Percentiles rank a stretch among this genome's conserved stretches.
These are phyloP conservation scores for Stachybotrys elegans DNA, from an alignment of 2,329 filamentous ascomycete species.

Conservation along the genomic window DNA sequence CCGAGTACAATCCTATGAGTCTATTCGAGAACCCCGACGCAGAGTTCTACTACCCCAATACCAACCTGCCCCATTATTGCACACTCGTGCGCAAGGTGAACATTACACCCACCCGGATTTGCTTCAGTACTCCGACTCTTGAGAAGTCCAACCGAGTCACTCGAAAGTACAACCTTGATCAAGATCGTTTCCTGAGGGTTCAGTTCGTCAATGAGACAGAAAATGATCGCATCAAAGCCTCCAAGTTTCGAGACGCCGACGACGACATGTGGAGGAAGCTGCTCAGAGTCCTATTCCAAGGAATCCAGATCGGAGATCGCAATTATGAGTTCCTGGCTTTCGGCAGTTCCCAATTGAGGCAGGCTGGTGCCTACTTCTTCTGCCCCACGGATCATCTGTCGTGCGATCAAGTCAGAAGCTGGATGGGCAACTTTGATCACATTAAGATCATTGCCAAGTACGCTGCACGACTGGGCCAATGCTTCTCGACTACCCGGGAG, in stretches of 20 bases:
- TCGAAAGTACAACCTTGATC: conserved; percentile 60
- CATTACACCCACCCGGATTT: conserved; percentile 79
- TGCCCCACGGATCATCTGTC: conserved; percentile 61
- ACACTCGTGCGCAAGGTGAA: conserved; percentile 69
- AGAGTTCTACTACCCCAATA: conserved; percentile 37
- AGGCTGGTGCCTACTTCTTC: conserved; percentile 92
- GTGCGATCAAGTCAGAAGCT: conserved; percentile 71
- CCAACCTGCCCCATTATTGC: conserved; percentile 65
- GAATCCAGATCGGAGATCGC: conserved; percentile 76
- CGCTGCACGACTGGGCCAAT: conserved; percentile 84
- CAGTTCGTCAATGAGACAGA: conserved; percentile 80
- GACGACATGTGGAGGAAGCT: conserved; percentile 72
- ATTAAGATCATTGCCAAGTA: conserved; percentile 86
- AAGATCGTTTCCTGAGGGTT: conserved; percentile 81
- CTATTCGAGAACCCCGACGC: conserved; percentile 59
- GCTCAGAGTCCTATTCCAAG: conserved; percentile 65
- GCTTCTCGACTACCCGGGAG: conserved; percentile 86
- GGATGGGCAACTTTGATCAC: conserved; percentile 81
- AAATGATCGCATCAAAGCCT: conserved; percentile 50
- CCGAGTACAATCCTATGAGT: conserved; percentile 64
- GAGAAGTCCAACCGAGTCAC: conserved; percentile 88
- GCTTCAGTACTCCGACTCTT: conserved; percentile 69
- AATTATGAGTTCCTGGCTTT: conserved; percentile 88
- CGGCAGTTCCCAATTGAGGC: conserved; percentile 90
- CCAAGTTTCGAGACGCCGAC: conserved; percentile 50